Conservation (phyloP, 768 basidiomycete genomes). For the Botryobasidium botryosum region DNA sequence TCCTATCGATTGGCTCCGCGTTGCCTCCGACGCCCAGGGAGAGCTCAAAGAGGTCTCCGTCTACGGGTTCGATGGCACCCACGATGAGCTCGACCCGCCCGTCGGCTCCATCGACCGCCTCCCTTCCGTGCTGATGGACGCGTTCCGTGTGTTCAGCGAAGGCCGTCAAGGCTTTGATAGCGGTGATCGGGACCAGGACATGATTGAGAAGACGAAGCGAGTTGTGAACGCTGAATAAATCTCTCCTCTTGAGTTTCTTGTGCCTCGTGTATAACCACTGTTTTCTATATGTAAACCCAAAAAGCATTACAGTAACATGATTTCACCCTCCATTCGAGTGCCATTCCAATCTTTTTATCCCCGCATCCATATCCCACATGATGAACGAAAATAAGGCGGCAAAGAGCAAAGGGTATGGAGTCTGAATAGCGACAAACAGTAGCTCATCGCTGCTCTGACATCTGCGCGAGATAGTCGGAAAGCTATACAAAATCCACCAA, state of each 20-base stretch:
- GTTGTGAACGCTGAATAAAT: too few species aligned
- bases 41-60: constrained; percentile 6
- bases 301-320: too few species aligned
- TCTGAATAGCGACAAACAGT: not conserved
- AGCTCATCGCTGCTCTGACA: constrained; percentile 27
- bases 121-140: constrained; percentile 2
- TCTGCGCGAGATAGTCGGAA: constrained; percentile 43
- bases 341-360: too few species aligned
- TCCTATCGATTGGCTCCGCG: constrained; percentile 4
- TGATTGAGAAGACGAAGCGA: not conserved
- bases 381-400: too few species aligned
- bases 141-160: constrained; percentile 1
- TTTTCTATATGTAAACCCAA: too few species aligned
- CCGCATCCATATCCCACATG: too few species aligned
- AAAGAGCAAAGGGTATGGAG: too few species aligned
- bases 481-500: constrained; percentile 13
- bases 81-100: constrained; percentile 3
- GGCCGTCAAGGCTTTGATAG: constrained; percentile 1
- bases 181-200: constrained; percentile 1
- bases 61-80: constrained; percentile 3
- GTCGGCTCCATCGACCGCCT: not conserved
- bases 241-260: too few species aligned
- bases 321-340: too few species aligned
- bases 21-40: not conserved
- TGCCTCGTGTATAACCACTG: too few species aligned